Evolutionary conservation across 2,329 filamentous ascomycete species (phyloP), one percentile per base, ranked within the genome.

Genomic region (Exophiala dermatitidis): DNA sequence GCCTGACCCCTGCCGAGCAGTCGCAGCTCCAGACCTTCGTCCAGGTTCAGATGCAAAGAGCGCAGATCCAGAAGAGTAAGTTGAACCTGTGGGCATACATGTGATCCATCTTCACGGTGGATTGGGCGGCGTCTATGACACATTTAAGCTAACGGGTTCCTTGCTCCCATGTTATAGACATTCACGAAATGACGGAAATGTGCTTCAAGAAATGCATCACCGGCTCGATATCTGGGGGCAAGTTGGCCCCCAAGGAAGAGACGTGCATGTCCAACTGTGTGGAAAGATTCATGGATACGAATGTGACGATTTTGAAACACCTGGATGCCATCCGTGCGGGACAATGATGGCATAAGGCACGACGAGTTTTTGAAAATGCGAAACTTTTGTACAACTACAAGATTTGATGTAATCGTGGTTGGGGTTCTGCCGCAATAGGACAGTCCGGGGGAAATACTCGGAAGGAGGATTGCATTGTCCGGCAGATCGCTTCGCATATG

Each of bases 201-300:
- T 98, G 93, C 80, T 98, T 90, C 84, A 89, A 84, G 68, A 97
- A 96, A 75, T 98, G 93, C 77, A 77, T 96, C 57, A 85, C 86
- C 5, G 77, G 82, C 50, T 78, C 77, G 53, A 85, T 96, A 68
- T 83, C 84, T 62, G 80, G 77, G 57, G 80, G 82, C 30, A 81
- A 82, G 64, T 76, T 98, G 62, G 88, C 94, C 62, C 80, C 78
- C 65, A 75, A 72, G 57, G 93, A 98, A 74, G 85, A 93, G 74
- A 73, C 77, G 5, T 98, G 93, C 71, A 80, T 95, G 69, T 77
- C 84, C 69, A 96, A 95, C 76, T 98, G 93, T 67, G 90, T 97
- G 52, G 88, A 95, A 65, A 80, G 93, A 52, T 97, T 94, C 73
- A 79, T 97, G 74, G 93, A 98, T 71, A 81, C 90, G 59, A 93